Percentiles rank a stretch among this genome's conserved stretches.
Conservation (phyloP, 495 filamentous ascomycete genomes). For the Lindgomyces ingoldianus region DNA sequence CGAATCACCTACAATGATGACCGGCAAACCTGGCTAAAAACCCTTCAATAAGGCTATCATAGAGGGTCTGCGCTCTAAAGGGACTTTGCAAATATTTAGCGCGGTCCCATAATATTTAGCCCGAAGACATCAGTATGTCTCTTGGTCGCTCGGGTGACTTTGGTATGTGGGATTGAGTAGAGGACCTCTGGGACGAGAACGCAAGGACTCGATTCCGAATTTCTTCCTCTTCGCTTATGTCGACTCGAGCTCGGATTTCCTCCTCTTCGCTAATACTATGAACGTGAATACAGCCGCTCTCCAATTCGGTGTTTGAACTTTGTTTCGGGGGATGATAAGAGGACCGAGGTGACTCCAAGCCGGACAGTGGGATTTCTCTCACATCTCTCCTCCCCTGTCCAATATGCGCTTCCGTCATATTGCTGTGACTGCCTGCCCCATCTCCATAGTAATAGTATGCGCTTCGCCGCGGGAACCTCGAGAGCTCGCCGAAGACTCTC, state of each 20-base stretch:
- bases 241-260: conserved; percentile 17
- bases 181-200: conserved; percentile 13
- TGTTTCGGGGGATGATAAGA: conserved; percentile 7
- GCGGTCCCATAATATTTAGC: conserved; percentile 12
- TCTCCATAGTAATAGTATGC: conserved; percentile 30
- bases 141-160: conserved; percentile 17
- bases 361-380: background rate
- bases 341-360: background rate
- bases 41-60: too few species aligned
- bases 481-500: conserved; percentile 15
- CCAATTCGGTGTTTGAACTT: background rate
- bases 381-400: background rate
- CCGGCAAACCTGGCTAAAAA: too few species aligned
- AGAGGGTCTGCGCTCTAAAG: too few species aligned
- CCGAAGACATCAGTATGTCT: conserved; percentile 18
- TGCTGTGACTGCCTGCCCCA: background rate
- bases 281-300: background rate
- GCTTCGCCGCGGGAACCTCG: background rate
- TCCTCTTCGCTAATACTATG: background rate
- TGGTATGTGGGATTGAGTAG: conserved; percentile 8
- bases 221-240: conserved; percentile 19
- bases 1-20: too few species aligned
- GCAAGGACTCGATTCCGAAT: conserved; percentile 10
- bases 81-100: too few species aligned
- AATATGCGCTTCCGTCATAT: background rate